Conservation (phyloP, 208 protist species). For the Trypanosoma avium region DNA sequence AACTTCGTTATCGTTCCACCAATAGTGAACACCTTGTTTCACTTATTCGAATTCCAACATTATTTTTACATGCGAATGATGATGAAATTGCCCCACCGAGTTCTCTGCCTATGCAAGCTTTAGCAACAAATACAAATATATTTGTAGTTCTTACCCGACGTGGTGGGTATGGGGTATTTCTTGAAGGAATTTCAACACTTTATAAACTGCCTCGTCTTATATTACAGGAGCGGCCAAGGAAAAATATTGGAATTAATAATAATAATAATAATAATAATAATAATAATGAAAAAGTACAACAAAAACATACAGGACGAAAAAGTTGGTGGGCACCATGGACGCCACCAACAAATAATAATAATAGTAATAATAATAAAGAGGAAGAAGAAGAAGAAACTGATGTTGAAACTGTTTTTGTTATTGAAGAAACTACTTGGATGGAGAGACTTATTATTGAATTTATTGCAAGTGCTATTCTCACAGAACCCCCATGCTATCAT, state of each 20-base stretch:
- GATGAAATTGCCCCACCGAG: conserved; percentile 36
- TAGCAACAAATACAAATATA: conserved; percentile 36
- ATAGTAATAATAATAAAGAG: not conserved
- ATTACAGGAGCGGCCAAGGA: not conserved
- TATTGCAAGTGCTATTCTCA: conserved; percentile 31
- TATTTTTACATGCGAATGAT: conserved; percentile 44
- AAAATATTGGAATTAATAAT: not conserved
- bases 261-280: not conserved
- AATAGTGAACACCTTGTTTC: conserved; percentile 33
- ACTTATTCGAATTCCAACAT: conserved; percentile 36
- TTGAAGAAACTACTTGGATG: conserved; percentile 49
- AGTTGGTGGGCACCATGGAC: not conserved
- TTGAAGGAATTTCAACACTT: conserved; percentile 24
- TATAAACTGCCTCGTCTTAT: conserved; percentile 7
- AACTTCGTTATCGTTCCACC: conserved; percentile 28
- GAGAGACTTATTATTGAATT: conserved; percentile 47
- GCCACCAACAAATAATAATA: not conserved
- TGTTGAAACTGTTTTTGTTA: conserved; percentile 17
- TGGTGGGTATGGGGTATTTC: conserved; percentile 42
- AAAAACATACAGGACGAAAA: not conserved
- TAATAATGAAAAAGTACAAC: not conserved
- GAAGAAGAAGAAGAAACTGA: not conserved
- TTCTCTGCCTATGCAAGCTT: conserved; percentile 32
- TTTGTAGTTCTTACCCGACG: conserved; percentile 49
- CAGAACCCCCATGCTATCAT: not conserved